Evolutionary conservation across 306 rosid species (phyloP), one percentile per base, ranked within the genome.

Genomic region (Albizia julibrissin): DNA sequence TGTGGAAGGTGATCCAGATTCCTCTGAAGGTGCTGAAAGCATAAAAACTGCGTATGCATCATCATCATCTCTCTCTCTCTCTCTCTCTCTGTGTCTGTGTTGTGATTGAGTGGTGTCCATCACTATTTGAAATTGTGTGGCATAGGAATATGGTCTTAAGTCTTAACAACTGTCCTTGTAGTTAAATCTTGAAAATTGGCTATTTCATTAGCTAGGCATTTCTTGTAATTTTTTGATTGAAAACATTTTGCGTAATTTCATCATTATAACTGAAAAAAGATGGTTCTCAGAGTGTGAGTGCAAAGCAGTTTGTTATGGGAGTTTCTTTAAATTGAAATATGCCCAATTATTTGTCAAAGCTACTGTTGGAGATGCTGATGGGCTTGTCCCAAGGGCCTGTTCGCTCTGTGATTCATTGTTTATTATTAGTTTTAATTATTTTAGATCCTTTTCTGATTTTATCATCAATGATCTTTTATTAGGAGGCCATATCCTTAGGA

Each of bases 1-100:
- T 10, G 98, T 95, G 83, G 98, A 95, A 88, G 99, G 99, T 75
- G 99, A 95, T 79, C 95, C 97, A 79, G 93, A 95, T 91, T 75
- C 94, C 82, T 91, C 95, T 42, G 98, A 95, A 89, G 98, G 94
- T 56, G 91, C 98, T 10, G 99, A 95, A 80, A 93, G 98, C 89
- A 88, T 95, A 78, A 95, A 95, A 90, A 95, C 99, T 72, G 99
- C 99, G 98, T 93, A 91, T 83, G 97, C 52, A 43, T 50, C 10
- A 64, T 50, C 40, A 33, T 4, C 37, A 37, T 37, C 70, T 68
- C 29, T 68, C 12, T 39, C 18, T 39, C 8, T 39, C 22, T 78
- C 43, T 10, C 11, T 22, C 69, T 37, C 70, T 68, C 29, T 61
- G 67, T 10, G 67, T 3, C 31, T 61, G 12, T 12, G 16, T 13